These are phyloP conservation scores for Peniophora sp. DNA, from an alignment of 1,284 basidiomycete genomes.

Conservation along the genomic window DNA sequence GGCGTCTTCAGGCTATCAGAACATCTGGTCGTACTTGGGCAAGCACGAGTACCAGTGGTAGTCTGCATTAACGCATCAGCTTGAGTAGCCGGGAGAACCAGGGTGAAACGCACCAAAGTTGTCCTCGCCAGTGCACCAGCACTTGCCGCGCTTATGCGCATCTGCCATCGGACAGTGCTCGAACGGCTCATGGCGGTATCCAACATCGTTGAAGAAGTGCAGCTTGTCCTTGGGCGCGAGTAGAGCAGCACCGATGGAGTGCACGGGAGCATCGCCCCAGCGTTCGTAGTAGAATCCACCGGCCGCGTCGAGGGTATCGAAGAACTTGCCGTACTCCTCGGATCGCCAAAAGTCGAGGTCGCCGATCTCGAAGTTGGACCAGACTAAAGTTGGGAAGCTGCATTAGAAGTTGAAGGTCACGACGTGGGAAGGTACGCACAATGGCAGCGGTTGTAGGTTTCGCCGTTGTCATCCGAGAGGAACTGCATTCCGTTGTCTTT, in stretches of 20 bases:
- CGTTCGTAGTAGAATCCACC: conserved; percentile 95
- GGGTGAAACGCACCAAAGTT: conserved; percentile 47
- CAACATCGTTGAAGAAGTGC: conserved; percentile 66
- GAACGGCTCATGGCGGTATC: conserved; percentile 75
- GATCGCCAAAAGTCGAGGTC: conserved; percentile 78
- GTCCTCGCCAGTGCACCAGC: conserved; percentile 56
- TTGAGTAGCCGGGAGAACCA: not conserved
- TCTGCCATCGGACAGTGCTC: conserved; percentile 68
- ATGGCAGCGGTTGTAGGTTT: conserved; percentile 82
- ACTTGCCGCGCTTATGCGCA: conserved; percentile 51
- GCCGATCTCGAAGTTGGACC: conserved; percentile 90
- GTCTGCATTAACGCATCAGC: conserved; percentile 31
- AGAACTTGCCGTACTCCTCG: conserved; percentile 80
- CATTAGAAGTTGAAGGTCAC: not conserved
- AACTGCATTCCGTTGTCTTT: conserved; percentile 76
- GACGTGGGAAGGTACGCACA: conserved; percentile 41
- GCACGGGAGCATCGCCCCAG: conserved; percentile 91
- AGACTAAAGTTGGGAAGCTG: conserved; percentile 40
- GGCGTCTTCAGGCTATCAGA: conserved; percentile 22
- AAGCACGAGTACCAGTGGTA: conserved; percentile 78
- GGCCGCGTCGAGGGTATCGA: conserved; percentile 73
- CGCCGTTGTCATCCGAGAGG: conserved; percentile 74
- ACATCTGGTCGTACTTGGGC: conserved; percentile 60
- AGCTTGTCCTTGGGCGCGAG: conserved; percentile 78
- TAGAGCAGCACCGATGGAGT: conserved; percentile 79